A percentile compares a stretch with the other conserved stretches of the same genome.
These are phyloP conservation scores for Stellera chamaejasme DNA, from an alignment of 345 rosid species.

Conservation along the genomic window DNA sequence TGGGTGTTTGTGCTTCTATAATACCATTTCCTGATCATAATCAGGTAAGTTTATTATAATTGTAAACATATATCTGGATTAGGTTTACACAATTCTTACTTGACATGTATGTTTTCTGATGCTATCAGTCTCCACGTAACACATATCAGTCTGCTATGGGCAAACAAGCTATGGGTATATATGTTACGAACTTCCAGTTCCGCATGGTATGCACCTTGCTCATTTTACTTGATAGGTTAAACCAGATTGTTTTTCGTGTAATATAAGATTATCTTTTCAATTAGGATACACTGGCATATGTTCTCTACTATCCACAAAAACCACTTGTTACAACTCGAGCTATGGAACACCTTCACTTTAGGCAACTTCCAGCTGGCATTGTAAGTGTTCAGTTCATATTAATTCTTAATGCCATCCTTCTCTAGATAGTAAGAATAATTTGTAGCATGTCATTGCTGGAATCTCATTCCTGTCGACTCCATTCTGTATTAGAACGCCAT, in stretches of 20 bases:
- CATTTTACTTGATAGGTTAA: neutral
- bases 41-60: slow-evolving; percentile 48
- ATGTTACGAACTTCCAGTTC: slow-evolving; percentile 95
- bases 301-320: slow-evolving; percentile 94
- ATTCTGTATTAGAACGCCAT: slow-evolving; percentile 71
- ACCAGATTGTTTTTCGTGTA: neutral
- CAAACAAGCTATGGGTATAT: slow-evolving; percentile 99
- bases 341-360: slow-evolving; percentile 98
- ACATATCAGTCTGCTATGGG: slow-evolving; percentile 99
- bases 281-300: slow-evolving; percentile 95
- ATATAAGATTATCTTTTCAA: slow-evolving; percentile 5
- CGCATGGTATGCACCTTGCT: slow-evolving; percentile 54
- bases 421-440: neutral
- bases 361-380: slow-evolving; percentile 99
- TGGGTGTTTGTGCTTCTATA: slow-evolving; percentile 97
- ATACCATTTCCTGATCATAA: slow-evolving; percentile 99
- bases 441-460: too few relatives aligned
- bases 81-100: neutral
- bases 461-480: neutral
- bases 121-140: slow-evolving; percentile 87
- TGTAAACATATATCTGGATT: neutral
- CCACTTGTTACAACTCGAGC: slow-evolving; percentile 98
- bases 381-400: slow-evolving; percentile 31
- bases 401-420: neutral
- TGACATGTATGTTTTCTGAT: slow-evolving; percentile 13